Evolutionary conservation across 768 basidiomycete species (phyloP).

Genomic region (Rhodotorula toruloides): DNA sequence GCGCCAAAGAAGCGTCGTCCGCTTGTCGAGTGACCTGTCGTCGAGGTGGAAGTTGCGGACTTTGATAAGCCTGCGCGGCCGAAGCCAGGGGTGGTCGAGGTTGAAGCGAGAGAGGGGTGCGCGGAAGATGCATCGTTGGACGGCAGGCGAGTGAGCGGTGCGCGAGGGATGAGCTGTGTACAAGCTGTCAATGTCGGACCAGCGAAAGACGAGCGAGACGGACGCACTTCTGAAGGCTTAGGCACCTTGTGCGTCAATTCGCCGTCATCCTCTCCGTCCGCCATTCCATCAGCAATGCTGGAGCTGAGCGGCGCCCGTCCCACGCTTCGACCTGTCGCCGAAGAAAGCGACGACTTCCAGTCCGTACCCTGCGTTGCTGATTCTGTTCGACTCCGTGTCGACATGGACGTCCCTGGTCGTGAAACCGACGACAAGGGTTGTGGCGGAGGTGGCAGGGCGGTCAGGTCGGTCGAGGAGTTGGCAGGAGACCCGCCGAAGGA

Average conservation of each 20-base stretch:
- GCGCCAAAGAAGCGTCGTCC: background rate
- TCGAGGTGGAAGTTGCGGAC: background rate
- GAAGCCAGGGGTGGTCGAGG: constrained; percentile 15
- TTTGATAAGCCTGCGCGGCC: constrained; percentile 21
- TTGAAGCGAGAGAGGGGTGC: background rate
- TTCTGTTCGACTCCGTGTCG: constrained; percentile 14
- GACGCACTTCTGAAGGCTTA: constrained; percentile 1
- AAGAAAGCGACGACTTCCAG: background rate
- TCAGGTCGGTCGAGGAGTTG: background rate
- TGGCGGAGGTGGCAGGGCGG: background rate
- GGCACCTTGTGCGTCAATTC: constrained; percentile 8
- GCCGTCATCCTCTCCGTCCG: background rate
- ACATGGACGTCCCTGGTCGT: constrained; percentile 22
- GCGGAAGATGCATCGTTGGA: constrained; percentile 5
- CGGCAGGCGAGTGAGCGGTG: background rate
- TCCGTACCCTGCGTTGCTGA: background rate
- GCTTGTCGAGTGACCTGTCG: background rate
- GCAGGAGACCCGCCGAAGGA: background rate
- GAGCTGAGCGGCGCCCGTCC: background rate
- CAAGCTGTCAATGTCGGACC: background rate
- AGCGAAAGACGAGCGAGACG: background rate
- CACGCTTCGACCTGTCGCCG: background rate
- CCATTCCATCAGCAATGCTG: too few relatives aligned
- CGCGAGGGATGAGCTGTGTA: background rate
- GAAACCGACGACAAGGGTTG: background rate